Conservation (phyloP, 306 rosid genomes). For the Pyrus pyrifolia region DNA sequence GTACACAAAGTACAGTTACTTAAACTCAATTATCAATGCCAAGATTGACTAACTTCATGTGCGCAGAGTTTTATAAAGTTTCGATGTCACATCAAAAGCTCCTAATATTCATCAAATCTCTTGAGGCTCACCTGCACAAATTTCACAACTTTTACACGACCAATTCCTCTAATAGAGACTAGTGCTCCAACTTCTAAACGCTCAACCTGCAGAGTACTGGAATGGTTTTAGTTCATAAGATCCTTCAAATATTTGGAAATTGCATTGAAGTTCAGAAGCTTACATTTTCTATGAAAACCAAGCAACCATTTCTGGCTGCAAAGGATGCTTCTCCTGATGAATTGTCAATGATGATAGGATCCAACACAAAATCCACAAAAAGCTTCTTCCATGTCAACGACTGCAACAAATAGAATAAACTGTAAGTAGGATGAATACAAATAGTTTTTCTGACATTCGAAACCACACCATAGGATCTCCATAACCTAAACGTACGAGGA, state of each 20-base stretch:
- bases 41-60: neutral
- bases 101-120: conserved; percentile 6
- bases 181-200: conserved; percentile 42
- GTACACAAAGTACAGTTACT: neutral
- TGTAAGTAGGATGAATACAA: neutral
- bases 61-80: neutral
- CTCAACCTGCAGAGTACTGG: conserved; percentile 36
- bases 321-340: conserved; percentile 37
- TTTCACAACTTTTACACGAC: conserved; percentile 30
- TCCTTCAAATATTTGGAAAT: neutral
- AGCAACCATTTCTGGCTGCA: conserved; percentile 42
- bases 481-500: neutral
- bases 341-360: conserved; percentile 30
- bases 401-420: conserved; percentile 13
- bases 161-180: conserved; percentile 42
- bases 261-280: conserved; percentile 6
- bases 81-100: neutral
- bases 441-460: neutral
- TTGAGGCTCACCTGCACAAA: conserved; percentile 29
- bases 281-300: conserved; percentile 40
- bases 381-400: conserved; percentile 30
- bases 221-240: conserved; percentile 10
- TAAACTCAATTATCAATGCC: neutral
- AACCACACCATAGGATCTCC: neutral
- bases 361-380: conserved; percentile 51